These are phyloP conservation scores for Boletus patriciae DNA, from an alignment of 768 basidiomycete genomes.

Conservation along the genomic window DNA sequence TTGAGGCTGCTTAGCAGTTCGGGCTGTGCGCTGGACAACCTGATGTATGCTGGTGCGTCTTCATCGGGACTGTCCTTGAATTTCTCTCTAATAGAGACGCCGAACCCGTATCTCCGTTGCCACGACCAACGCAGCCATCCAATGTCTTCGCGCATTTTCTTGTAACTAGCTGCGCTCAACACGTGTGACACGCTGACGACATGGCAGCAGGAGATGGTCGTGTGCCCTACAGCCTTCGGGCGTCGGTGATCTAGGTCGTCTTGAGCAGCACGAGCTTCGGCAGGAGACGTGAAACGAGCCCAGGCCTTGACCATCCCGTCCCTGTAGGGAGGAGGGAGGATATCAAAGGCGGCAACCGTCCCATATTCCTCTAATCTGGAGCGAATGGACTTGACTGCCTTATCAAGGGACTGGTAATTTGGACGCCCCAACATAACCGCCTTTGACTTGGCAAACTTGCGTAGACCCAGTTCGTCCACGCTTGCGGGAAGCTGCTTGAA, in stretches of 20 bases:
- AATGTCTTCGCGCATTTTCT: conserved; percentile 46
- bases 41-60: conserved; percentile 38
- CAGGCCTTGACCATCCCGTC: conserved; percentile 52
- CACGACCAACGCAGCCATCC: conserved; percentile 41
- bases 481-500: conserved; percentile 54
- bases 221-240: conserved; percentile 47
- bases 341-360: conserved; percentile 42
- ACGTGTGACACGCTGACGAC: conserved; percentile 51
- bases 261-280: conserved; percentile 53
- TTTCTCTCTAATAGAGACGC: conserved; percentile 32
- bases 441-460: conserved; percentile 46
- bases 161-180: conserved; percentile 40
- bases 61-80: conserved; percentile 7
- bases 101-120: conserved; percentile 29
- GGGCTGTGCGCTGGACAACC: conserved; percentile 49
- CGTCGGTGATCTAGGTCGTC: conserved; percentile 46
- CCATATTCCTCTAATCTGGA: conserved; percentile 40
- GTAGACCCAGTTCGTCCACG: conserved; percentile 41
- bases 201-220: conserved; percentile 51
- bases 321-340: conserved; percentile 51
- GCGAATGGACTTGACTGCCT: conserved; percentile 40
- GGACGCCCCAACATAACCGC: conserved; percentile 54
- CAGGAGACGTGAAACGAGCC: conserved; percentile 53
- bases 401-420: conserved; percentile 40
- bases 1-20: conserved; percentile 57